These are phyloP conservation scores for Ogataea trehalophila DNA, from an alignment of 805 yeast genomes.

Conservation along the genomic window DNA sequence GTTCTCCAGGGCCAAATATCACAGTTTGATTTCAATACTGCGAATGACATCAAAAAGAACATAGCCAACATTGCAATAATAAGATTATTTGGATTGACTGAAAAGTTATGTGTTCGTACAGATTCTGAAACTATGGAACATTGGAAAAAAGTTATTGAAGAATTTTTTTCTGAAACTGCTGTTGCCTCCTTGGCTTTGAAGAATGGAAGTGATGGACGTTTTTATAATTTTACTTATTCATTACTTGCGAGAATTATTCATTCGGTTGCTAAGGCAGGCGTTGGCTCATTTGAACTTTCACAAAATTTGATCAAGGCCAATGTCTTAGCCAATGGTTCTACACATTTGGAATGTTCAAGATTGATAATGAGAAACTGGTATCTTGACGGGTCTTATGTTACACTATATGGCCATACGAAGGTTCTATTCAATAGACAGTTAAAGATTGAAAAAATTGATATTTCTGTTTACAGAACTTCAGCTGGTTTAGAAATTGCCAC, in stretches of 20 bases:
- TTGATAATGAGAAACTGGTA: slow-evolving; percentile 48
- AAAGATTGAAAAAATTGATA: slow-evolving; percentile 69
- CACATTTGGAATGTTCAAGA: slow-evolving; percentile 49
- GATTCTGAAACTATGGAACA: slow-evolving; percentile 40
- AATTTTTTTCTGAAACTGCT: slow-evolving; percentile 50
- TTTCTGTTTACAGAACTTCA: slow-evolving; percentile 42
- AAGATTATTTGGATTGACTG: slow-evolving; percentile 46
- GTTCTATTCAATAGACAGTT: slow-evolving; percentile 58
- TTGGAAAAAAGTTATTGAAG: slow-evolving; percentile 46
- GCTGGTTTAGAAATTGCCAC: slow-evolving; percentile 44
- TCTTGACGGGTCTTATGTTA: slow-evolving; percentile 66
- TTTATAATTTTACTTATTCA: slow-evolving; percentile 58
- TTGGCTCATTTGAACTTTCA: slow-evolving; percentile 45
- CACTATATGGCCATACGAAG: slow-evolving; percentile 55
- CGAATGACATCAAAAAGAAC: slow-evolving; percentile 25
- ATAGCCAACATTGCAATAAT: slow-evolving; percentile 47
- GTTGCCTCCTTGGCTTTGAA: slow-evolving; percentile 42
- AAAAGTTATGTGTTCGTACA: slow-evolving; percentile 37
- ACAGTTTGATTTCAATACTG: slow-evolving; percentile 9
- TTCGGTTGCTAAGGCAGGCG: slow-evolving; percentile 47
- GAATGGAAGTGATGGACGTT: slow-evolving; percentile 42
- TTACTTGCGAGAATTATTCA: slow-evolving; percentile 62
- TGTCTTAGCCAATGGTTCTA: slow-evolving; percentile 47
- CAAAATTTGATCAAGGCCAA: slow-evolving; percentile 48
- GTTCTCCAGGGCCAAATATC: background rate